Evolutionary conservation across 2,329 filamentous ascomycete species (phyloP).

Genomic region (Colletotrichum liaoningense): DNA sequence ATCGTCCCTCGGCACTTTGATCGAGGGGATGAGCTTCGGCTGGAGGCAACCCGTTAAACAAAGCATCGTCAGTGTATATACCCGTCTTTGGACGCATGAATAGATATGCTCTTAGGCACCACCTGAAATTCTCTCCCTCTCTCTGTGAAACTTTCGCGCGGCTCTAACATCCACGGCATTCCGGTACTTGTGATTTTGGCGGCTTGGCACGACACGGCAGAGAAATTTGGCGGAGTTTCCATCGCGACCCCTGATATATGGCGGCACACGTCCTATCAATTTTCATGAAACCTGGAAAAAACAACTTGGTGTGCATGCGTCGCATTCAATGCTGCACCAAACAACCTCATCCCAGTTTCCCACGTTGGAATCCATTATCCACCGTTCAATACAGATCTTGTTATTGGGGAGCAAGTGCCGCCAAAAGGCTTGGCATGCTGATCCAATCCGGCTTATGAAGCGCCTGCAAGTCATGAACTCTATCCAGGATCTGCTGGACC

Average conservation of each 20-base stretch:
- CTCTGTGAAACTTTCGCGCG: not conserved
- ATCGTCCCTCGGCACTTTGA: constrained; percentile 6
- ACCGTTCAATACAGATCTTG: constrained; percentile 17
- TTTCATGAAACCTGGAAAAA: constrained; percentile 7
- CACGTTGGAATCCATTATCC: not conserved
- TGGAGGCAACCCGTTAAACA: constrained; percentile 24
- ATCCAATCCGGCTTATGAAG: constrained; percentile 10
- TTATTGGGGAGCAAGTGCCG: constrained; percentile 13
- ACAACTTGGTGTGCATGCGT: not conserved
- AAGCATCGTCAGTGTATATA: constrained; percentile 29
- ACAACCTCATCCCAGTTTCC: constrained; percentile 1
- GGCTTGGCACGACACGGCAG: not conserved
- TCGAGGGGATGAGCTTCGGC: constrained; percentile 25
- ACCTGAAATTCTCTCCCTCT: accelerated
- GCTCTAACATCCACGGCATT: not conserved
- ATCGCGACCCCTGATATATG: not conserved
- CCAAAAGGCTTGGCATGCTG: constrained; percentile 7
- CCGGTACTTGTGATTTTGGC: not conserved
- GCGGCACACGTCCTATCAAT: not conserved
- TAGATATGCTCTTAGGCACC: constrained; percentile 3
- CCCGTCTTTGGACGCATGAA: constrained; percentile 3
- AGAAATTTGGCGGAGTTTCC: not conserved
- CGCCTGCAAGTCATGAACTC: constrained; percentile 14
- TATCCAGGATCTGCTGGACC: not conserved
- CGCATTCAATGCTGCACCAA: not conserved